phyloP scores from a whole-genome alignment of 2,329 filamentous ascomycete genomes.

The Teratosphaeria pseudoeucalypti region DNA sequence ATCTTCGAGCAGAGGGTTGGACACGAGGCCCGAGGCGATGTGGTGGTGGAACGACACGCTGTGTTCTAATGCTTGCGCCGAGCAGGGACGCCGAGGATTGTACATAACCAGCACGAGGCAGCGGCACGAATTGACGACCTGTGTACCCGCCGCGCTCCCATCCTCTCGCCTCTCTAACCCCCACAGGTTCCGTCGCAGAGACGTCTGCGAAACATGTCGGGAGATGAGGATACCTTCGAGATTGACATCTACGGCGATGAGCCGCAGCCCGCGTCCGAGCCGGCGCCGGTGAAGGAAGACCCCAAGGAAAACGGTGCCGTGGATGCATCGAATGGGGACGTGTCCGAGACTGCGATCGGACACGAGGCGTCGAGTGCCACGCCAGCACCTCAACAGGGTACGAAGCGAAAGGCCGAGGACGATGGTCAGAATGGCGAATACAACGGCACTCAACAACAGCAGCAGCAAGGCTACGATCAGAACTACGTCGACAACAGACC shows the following conservation, averaged over 20 bases:
- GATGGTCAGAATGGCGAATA: conserved; percentile 2
- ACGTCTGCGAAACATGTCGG: conserved; percentile 24
- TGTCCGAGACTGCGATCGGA: background rate
- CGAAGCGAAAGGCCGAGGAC: conserved; percentile 51
- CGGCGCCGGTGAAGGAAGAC: background rate
- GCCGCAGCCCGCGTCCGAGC: conserved; percentile 12
- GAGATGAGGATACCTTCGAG: conserved; percentile 60
- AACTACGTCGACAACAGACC: conserved; percentile 26
- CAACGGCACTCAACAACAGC: conserved; percentile 1
- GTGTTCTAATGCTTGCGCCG: background rate
- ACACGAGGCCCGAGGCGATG: background rate
- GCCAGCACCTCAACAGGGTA: conserved; percentile 31
- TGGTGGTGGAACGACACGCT: background rate
- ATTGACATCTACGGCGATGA: conserved; percentile 60
- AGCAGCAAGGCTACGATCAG: background rate
- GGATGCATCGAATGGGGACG: background rate
- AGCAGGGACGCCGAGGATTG: background rate
- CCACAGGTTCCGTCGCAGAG: background rate
- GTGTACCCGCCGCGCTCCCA: background rate
- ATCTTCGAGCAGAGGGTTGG: background rate
- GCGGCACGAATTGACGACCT: background rate
- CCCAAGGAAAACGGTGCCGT: background rate
- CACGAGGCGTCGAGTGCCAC: background rate
- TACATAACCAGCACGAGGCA: background rate
- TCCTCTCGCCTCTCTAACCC: background rate